Conservation (phyloP, 495 filamentous ascomycete species). For the Aspergillus diversus region DNA sequence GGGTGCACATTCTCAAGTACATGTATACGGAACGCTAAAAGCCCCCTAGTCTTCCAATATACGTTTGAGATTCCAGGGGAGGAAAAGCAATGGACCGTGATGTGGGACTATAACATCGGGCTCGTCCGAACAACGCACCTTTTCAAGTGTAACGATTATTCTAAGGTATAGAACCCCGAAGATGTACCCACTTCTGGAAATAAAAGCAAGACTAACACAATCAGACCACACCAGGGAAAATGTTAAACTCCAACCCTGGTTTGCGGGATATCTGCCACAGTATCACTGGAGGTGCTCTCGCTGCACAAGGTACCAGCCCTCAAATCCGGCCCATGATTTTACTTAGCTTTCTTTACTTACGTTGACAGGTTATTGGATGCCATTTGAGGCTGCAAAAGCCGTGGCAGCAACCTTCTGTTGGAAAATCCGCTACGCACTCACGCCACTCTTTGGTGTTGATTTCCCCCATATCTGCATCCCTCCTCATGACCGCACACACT, state of each 20-base stretch:
- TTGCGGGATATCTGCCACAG: constrained; percentile 86
- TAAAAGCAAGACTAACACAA: constrained; percentile 18
- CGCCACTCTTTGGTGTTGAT: constrained; percentile 81
- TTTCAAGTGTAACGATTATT: constrained; percentile 85
- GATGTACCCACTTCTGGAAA: neutral
- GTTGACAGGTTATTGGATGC: constrained; percentile 86
- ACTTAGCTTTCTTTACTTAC: neutral
- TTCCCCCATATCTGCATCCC: constrained; percentile 76
- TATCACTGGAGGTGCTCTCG: constrained; percentile 90
- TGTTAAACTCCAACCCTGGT: constrained; percentile 76
- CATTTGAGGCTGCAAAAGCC: constrained; percentile 79
- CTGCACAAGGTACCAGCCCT: constrained; percentile 74
- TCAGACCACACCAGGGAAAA: constrained; percentile 83
- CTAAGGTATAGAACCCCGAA: constrained; percentile 63
- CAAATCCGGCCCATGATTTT: neutral
- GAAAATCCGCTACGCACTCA: constrained; percentile 78
- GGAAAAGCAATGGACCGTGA: constrained; percentile 70
- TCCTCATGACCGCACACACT: constrained; percentile 56
- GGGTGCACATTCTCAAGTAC: neutral
- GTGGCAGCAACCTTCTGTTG: constrained; percentile 87
- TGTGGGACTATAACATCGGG: constrained; percentile 98
- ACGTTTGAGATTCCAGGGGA: constrained; percentile 75
- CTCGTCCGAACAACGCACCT: constrained; percentile 92
- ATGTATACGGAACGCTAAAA: neutral
- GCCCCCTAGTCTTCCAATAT: constrained; percentile 79